These are phyloP conservation scores for Anacardium occidentale DNA, from an alignment of 345 rosid species.

Conservation along the genomic window DNA sequence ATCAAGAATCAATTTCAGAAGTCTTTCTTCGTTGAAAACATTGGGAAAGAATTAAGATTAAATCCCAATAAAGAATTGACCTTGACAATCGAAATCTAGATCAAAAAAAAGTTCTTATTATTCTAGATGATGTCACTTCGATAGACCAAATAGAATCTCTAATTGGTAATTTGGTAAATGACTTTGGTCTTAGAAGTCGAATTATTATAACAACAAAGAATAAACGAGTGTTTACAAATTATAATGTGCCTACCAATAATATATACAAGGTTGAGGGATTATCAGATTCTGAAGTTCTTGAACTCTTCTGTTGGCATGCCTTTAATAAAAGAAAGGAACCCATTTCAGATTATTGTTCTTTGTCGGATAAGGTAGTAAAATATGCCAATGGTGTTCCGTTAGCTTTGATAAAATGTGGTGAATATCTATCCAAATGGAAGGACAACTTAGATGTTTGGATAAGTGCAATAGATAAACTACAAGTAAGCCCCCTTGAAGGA, in stretches of 20 bases:
- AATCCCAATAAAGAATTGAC: background rate
- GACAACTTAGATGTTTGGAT: background rate
- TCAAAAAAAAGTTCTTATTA: conserved; percentile 9
- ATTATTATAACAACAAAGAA: too few species aligned
- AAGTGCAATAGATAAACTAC: background rate
- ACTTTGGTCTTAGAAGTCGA: background rate
- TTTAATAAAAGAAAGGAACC: background rate
- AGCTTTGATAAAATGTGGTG: too few species aligned
- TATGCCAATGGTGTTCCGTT: too few species aligned
- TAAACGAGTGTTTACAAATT: background rate
- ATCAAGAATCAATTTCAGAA: conserved; percentile 34
- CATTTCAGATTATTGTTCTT: background rate
- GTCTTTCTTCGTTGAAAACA: conserved; percentile 38
- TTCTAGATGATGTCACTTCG: conserved; percentile 23
- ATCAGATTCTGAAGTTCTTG: background rate
- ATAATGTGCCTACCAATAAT: background rate
- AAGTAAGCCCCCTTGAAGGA: background rate
- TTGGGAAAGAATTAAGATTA: conserved; percentile 24
- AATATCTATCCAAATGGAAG: background rate
- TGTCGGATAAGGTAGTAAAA: background rate
- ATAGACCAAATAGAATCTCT: background rate
- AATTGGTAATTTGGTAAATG: background rate
- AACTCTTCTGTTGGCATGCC: conserved; percentile 21
- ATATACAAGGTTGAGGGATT: conserved; percentile 11
- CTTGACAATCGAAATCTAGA: background rate